Conservation (phyloP, 2,329 filamentous ascomycete species). For the Beauveria varroae region DNA sequence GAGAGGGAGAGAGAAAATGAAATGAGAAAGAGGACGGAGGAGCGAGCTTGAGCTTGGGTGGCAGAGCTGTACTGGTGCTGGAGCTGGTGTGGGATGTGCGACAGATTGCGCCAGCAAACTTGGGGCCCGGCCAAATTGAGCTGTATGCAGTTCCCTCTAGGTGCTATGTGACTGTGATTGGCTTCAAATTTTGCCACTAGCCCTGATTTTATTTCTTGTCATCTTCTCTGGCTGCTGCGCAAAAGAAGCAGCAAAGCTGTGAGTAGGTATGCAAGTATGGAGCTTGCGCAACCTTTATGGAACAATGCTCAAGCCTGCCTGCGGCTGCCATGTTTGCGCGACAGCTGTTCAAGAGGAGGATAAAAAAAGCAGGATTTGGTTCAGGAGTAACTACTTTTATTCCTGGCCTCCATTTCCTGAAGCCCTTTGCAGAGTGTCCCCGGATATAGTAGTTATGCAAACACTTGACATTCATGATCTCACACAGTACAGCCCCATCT, state of each 20-base stretch:
- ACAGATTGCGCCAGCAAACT: constrained; percentile 2
- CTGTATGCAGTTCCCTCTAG: background rate
- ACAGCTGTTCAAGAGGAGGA: background rate
- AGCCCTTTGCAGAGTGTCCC: background rate
- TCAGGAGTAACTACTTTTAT: background rate
- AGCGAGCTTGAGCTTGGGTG: constrained; percentile 15
- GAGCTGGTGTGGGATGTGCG: constrained; percentile 3
- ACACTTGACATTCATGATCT: background rate
- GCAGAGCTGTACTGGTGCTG: constrained; percentile 4
- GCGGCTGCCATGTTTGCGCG: too few species aligned
- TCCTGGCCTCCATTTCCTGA: background rate
- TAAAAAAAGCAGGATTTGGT: background rate
- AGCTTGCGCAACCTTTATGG: background rate
- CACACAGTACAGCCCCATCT: background rate
- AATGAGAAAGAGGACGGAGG: constrained; percentile 8
- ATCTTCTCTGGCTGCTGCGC: background rate
- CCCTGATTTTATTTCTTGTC: background rate
- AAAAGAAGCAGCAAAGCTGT: background rate
- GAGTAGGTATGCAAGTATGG: background rate
- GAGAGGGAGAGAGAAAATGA: constrained; percentile 5
- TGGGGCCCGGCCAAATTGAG: background rate
- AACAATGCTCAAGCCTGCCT: background rate
- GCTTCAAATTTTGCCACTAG: too few species aligned
- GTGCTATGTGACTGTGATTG: background rate
- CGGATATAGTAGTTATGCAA: background rate